Percentiles rank a stretch among this genome's conserved stretches.
Evolutionary conservation across 2,329 filamentous ascomycete species (phyloP).

Genomic region (Incumbomyces delicatus): DNA sequence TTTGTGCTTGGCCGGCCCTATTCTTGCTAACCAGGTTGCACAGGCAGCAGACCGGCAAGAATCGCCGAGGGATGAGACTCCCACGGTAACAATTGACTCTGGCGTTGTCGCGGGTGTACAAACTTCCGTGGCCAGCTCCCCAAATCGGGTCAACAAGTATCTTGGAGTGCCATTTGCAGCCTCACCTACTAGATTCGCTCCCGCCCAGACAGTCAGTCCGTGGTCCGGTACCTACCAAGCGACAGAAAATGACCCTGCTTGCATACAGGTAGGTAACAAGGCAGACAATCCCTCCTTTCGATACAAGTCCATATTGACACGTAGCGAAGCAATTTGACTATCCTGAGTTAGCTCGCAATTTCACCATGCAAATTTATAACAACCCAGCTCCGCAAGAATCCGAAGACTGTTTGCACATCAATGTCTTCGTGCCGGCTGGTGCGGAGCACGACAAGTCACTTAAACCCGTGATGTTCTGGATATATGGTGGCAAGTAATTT

Average conservation of each 20-base stretch:
- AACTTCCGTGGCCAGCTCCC: conserved; percentile 19
- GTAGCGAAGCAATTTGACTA: conserved; percentile 11
- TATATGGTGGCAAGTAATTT: conserved; percentile 24
- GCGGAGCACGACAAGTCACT: conserved; percentile 11
- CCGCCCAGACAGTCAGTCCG: conserved; percentile 15
- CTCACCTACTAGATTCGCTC: conserved; percentile 22
- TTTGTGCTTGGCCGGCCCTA: no score
- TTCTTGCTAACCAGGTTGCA: no score
- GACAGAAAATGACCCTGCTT: conserved; percentile 21
- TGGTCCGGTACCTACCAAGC: conserved; percentile 20
- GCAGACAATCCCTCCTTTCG: no score
- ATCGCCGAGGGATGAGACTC: conserved; percentile 3
- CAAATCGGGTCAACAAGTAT: conserved; percentile 22
- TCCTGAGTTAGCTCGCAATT: conserved; percentile 21
- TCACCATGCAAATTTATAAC: conserved; percentile 21
- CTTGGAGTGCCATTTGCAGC: conserved; percentile 26
- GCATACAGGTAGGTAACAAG: conserved; percentile 23
- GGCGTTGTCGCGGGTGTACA: conserved; percentile 23
- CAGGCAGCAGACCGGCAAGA: no score
- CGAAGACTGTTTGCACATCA: conserved; percentile 34
- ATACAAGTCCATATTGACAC: not conserved
- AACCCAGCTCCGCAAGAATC: conserved; percentile 22
- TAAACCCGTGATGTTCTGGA: conserved; percentile 32
- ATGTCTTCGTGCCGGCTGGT: conserved; percentile 29
- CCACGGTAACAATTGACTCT: conserved; percentile 21